Conservation (phyloP, 2,329 filamentous ascomycete species). For the Clonostachys chloroleuca region DNA sequence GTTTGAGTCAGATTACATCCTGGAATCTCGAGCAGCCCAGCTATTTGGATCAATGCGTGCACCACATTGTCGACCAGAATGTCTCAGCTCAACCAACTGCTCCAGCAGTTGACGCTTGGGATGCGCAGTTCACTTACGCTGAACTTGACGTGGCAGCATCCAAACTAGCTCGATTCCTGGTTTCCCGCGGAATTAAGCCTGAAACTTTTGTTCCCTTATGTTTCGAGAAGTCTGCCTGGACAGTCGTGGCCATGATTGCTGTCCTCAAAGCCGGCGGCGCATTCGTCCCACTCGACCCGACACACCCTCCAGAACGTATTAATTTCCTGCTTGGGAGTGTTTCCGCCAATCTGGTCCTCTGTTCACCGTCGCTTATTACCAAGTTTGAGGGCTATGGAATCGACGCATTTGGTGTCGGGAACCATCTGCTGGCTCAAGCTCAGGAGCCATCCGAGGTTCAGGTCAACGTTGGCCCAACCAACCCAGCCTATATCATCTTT, state of each 20-base stretch:
- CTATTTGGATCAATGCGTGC: not conserved
- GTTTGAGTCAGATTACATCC: not conserved
- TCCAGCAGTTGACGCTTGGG: constrained; percentile 13
- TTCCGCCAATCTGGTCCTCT: constrained; percentile 2
- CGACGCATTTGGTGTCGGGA: not conserved
- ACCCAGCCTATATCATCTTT: constrained; percentile 1
- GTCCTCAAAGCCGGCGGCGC: constrained; percentile 25
- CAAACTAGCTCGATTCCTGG: constrained; percentile 7
- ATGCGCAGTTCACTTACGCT: constrained; percentile 11
- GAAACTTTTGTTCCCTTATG: constrained; percentile 19
- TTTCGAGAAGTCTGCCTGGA: constrained; percentile 29
- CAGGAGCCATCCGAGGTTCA: not conserved
- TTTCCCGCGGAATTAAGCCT: constrained; percentile 8
- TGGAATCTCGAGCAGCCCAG: not conserved
- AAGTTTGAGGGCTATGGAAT: not conserved
- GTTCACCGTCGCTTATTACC: not conserved
- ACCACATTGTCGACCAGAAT: not conserved
- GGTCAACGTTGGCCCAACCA: not conserved
- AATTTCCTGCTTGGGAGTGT: not conserved
- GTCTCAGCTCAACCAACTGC: constrained; percentile 1
- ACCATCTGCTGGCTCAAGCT: not conserved
- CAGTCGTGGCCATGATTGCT: constrained; percentile 20
- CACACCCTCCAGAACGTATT: constrained; percentile 15
- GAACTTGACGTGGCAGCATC: constrained; percentile 11
- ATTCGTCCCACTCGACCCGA: constrained; percentile 25